Conservation (phyloP, 768 basidiomycete genomes). For the Podaxis sp. region DNA sequence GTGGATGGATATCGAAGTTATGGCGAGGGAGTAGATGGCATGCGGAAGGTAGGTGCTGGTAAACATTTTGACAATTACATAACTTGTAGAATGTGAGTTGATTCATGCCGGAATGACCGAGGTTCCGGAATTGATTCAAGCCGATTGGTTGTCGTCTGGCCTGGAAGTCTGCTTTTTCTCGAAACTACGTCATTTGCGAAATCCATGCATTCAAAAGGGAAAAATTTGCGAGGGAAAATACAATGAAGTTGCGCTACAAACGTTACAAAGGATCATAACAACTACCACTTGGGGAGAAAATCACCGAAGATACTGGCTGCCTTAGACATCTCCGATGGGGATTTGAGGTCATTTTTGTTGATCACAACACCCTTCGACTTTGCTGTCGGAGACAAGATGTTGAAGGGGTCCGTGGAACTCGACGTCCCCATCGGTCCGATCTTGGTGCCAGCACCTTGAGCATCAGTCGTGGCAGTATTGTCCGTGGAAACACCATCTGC, state of each 20-base stretch:
- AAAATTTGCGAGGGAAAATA: not conserved
- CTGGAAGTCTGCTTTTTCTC: no score
- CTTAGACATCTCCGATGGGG: not conserved
- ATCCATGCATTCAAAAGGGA: not conserved
- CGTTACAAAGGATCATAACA: not conserved
- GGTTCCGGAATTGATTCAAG: not conserved
- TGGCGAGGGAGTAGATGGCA: slow-evolving; percentile 61
- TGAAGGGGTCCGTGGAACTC: not conserved
- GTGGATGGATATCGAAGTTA: slow-evolving; percentile 70
- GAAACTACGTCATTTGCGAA: not conserved
- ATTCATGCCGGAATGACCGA: not conserved
- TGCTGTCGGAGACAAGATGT: not conserved
- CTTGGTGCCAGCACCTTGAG: not conserved
- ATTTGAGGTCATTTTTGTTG: slow-evolving; percentile 2
- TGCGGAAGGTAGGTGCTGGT: slow-evolving; percentile 56
- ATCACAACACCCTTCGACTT: not conserved
- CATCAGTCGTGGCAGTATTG: not conserved
- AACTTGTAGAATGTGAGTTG: not conserved
- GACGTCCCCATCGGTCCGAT: not conserved
- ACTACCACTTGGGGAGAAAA: not conserved
- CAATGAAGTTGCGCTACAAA: not conserved
- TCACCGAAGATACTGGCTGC: not conserved
- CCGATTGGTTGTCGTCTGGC: no score
- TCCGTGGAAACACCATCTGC: slow-evolving; percentile 8
- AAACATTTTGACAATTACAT: slow-evolving; percentile 20